A percentile compares a stretch with the other conserved stretches of the same genome.
phyloP scores from a whole-genome alignment of 2,329 filamentous ascomycete genomes.

The Scedosporium dehoogii region DNA sequence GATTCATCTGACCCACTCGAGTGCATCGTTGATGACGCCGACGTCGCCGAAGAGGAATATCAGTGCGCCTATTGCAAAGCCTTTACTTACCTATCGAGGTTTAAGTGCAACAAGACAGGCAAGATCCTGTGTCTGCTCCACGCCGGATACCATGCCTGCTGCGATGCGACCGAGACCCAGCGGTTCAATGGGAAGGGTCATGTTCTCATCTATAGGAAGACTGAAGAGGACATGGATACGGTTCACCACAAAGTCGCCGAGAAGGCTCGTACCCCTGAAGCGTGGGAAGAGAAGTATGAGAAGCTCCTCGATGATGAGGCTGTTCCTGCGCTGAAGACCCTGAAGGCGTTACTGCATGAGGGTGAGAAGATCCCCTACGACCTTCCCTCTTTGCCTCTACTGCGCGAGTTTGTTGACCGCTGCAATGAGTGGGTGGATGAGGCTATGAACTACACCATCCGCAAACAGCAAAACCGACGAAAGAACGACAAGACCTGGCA shows the following conservation, averaged over 20 bases:
- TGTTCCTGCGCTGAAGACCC: constrained; percentile 73
- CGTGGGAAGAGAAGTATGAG: constrained; percentile 85
- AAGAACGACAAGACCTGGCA: constrained; percentile 89
- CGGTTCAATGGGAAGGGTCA: constrained; percentile 64
- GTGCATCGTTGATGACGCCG: constrained; percentile 58
- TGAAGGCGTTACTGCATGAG: constrained; percentile 78
- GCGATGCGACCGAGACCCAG: constrained; percentile 55
- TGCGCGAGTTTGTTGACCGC: constrained; percentile 85
- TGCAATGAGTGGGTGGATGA: constrained; percentile 98
- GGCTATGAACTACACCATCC: constrained; percentile 88
- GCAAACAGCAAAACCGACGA: constrained; percentile 93
- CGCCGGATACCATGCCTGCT: constrained; percentile 72
- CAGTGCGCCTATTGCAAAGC: constrained; percentile 88
- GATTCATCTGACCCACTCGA: constrained; percentile 25
- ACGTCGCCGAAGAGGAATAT: constrained; percentile 84
- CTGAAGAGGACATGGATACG: constrained; percentile 56
- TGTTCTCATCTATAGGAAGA: constrained; percentile 65
- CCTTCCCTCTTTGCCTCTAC: constrained; percentile 67
- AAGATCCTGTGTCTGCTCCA: constrained; percentile 79
- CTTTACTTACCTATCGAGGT: constrained; percentile 84
- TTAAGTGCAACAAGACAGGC: constrained; percentile 71
- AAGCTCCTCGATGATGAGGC: constrained; percentile 74
- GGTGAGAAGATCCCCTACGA: constrained; percentile 94
- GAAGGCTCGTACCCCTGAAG: constrained; percentile 74
- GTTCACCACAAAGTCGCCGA: constrained; percentile 71